A percentile compares a stretch with the other conserved stretches of the same genome.
phyloP scores from a whole-genome alignment of 306 rosid genomes.

The Dalbergia oliveri region DNA sequence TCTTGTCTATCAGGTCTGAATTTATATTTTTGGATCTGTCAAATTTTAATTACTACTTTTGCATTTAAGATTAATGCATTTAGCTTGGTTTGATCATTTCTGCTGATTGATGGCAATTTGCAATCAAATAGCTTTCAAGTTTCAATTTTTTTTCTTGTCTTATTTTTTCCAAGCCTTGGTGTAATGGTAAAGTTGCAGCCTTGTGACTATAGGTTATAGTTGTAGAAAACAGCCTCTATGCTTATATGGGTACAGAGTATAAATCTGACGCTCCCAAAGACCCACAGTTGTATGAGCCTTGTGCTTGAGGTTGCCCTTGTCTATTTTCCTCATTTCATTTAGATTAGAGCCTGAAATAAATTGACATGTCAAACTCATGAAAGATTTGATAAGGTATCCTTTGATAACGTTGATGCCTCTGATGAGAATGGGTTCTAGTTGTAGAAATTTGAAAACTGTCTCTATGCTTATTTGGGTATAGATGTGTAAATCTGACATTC shows the following conservation, averaged over 20 bases:
- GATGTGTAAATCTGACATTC: too few relatives aligned
- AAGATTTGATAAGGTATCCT: conserved; percentile 7
- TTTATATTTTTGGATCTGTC: conserved; percentile 33
- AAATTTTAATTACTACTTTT: conserved; percentile 33
- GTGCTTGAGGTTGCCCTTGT: background rate
- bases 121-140: background rate
- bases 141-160: conserved; percentile 14
- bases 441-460: too few relatives aligned
- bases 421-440: too few relatives aligned
- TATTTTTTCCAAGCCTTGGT: conserved; percentile 3
- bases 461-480: too few relatives aligned
- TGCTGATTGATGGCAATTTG: conserved; percentile 35
- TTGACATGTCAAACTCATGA: background rate
- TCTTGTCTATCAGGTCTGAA: conserved; percentile 34
- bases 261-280: background rate
- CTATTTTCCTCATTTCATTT: conserved; percentile 5
- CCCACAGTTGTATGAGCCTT: background rate
- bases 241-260: background rate
- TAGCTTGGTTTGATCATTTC: conserved; percentile 13
- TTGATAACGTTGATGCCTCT: background rate
- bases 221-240: background rate
- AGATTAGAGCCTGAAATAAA: conserved; percentile 10
- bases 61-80: conserved; percentile 24
- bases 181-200: background rate
- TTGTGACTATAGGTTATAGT: background rate